Evolutionary conservation across 2,329 filamentous ascomycete species (phyloP).

Genomic region (Nemania bipapillata): DNA sequence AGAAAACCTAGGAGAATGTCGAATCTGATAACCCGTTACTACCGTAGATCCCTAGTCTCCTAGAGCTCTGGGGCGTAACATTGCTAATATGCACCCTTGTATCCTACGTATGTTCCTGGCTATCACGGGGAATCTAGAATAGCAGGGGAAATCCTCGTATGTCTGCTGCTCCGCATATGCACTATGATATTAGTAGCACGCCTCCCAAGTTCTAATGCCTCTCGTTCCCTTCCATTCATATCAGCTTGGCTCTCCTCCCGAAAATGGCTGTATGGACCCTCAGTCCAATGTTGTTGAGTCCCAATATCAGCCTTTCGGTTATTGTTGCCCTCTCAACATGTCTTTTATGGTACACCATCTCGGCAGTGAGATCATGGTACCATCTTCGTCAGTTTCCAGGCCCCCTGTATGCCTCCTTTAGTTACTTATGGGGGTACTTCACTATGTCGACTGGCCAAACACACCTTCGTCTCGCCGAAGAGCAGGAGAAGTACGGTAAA

Average conservation of each 20-base stretch:
- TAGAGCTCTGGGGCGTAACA: neutral
- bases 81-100: neutral
- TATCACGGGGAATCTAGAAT: neutral
- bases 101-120: neutral
- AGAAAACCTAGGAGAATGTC: neutral
- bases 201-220: neutral
- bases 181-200: neutral
- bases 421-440: constrained; percentile 46
- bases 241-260: neutral
- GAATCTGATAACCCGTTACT: neutral
- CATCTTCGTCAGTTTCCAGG: constrained; percentile 47
- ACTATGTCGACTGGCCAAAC: constrained; percentile 39
- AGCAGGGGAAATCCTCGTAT: neutral
- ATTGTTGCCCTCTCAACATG: constrained; percentile 16
- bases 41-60: constrained; percentile 4
- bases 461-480: constrained; percentile 37
- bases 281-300: neutral
- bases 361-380: constrained; percentile 40
- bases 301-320: neutral
- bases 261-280: constrained; percentile 19
- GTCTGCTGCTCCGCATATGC: neutral
- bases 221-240: neutral
- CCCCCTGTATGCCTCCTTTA: constrained; percentile 44
- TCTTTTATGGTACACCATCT: constrained; percentile 36
- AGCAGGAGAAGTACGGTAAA: constrained; percentile 47